A percentile compares a stretch with the other conserved stretches of the same genome.
phyloP scores from a whole-genome alignment of 495 filamentous ascomycete species.

The Platismatia glauca region DNA sequence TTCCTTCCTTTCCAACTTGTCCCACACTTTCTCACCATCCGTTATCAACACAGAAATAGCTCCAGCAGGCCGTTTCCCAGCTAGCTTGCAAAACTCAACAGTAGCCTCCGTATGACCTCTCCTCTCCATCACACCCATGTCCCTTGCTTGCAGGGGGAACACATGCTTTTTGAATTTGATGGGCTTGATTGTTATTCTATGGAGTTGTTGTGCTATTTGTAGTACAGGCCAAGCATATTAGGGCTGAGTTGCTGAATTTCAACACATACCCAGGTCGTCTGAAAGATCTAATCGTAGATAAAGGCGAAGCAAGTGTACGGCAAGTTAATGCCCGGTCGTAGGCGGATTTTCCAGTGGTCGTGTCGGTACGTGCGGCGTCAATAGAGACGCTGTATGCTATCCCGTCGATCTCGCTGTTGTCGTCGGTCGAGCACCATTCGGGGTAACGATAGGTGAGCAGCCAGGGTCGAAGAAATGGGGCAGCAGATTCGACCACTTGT shows the following conservation, averaged over 20 bases:
- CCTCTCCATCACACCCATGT: constrained; percentile 70
- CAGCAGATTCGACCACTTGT: constrained; percentile 81
- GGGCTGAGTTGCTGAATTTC: no score
- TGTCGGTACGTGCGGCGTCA: constrained; percentile 64
- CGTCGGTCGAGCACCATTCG: constrained; percentile 70
- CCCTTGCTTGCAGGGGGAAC: constrained; percentile 71
- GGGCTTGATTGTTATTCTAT: no score
- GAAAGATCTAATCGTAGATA: constrained; percentile 49
- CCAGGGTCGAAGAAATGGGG: constrained; percentile 60
- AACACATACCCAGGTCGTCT: constrained; percentile 79
- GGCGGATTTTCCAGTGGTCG: constrained; percentile 83
- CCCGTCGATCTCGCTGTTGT: constrained; percentile 77
- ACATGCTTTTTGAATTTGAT: no score
- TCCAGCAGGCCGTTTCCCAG: constrained; percentile 62
- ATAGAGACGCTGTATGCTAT: constrained; percentile 87
- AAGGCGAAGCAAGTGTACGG: constrained; percentile 60
- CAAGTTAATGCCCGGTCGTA: constrained; percentile 76
- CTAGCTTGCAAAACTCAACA: constrained; percentile 72
- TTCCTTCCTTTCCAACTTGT: constrained; percentile 47
- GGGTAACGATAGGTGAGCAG: constrained; percentile 60
- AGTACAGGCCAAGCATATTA: no score
- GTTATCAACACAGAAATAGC: constrained; percentile 86
- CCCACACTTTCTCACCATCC: constrained; percentile 57
- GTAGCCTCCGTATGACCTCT: constrained; percentile 87
- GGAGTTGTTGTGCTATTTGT: no score